Evolutionary conservation across 768 basidiomycete species (phyloP).

Genomic region (Hydnomerulius pinastri): DNA sequence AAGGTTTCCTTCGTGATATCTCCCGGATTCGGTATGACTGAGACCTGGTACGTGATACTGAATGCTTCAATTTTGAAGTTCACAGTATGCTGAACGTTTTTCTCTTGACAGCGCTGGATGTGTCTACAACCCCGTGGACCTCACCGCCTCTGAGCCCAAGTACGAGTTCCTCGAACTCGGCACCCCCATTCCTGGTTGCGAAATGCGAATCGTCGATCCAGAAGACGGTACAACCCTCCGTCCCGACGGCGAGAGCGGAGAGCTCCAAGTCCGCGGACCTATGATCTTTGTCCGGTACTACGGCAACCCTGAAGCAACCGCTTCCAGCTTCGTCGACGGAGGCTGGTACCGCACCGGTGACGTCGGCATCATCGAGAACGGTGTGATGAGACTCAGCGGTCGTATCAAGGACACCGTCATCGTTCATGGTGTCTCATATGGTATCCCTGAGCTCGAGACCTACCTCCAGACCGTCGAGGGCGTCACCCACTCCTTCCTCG

Average conservation of each 20-base stretch:
- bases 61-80: background rate
- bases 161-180: conserved; percentile 39
- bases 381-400: no score
- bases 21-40: conserved; percentile 47
- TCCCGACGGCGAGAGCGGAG: conserved; percentile 33
- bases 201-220: conserved; percentile 35
- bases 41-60: conserved; percentile 33
- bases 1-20: conserved; percentile 21
- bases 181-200: conserved; percentile 26
- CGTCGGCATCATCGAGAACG: conserved; percentile 38
- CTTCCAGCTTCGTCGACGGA: conserved; percentile 44
- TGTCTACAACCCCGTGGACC: conserved; percentile 32
- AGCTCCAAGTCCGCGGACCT: conserved; percentile 42
- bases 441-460: no score
- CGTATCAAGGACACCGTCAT: no score
- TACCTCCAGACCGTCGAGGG: conserved; percentile 38
- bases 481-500: no score
- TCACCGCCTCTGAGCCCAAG: conserved; percentile 13
- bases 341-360: conserved; percentile 64
- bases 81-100: background rate
- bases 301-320: conserved; percentile 47
- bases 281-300: conserved; percentile 45
- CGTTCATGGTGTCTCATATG: no score
- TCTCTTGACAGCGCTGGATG: conserved; percentile 32
- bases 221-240: conserved; percentile 24